Evolutionary conservation across 495 filamentous ascomycete species (phyloP).

Genomic region (Daldinia bambusicola): DNA sequence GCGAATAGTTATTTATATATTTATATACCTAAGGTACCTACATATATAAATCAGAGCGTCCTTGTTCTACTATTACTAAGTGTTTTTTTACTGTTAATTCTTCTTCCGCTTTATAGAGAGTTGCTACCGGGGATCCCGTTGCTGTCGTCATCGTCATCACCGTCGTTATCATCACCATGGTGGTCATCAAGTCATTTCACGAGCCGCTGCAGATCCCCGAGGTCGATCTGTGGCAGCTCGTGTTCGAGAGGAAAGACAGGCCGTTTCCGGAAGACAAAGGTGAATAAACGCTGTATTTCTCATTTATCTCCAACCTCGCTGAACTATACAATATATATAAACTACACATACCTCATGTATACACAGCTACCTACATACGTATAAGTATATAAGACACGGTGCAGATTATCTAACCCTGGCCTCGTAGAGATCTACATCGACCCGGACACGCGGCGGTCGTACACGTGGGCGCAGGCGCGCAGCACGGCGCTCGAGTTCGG

Average conservation of each 20-base stretch:
- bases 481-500: constrained; percentile 78
- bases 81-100: no score
- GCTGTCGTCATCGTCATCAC: not conserved
- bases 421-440: constrained; percentile 80
- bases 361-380: not conserved
- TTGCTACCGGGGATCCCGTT: not conserved
- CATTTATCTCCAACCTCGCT: no score
- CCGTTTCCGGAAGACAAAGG: constrained; percentile 75
- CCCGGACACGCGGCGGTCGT: constrained; percentile 73
- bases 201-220: constrained; percentile 69
- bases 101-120: not conserved
- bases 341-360: no score
- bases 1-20: not conserved
- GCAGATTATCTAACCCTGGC: constrained; percentile 22
- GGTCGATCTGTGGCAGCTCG: constrained; percentile 76
- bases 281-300: constrained; percentile 33
- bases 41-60: not conserved
- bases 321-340: no score
- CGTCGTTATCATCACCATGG: constrained; percentile 55
- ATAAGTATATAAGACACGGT: not conserved
- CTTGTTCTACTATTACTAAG: not conserved
- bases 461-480: constrained; percentile 78
- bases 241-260: constrained; percentile 80
- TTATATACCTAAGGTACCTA: no score
- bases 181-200: constrained; percentile 63